Base-by-base conservation (phyloP, 352 stramenopile species). In the Pythium sukuiense region DNA sequence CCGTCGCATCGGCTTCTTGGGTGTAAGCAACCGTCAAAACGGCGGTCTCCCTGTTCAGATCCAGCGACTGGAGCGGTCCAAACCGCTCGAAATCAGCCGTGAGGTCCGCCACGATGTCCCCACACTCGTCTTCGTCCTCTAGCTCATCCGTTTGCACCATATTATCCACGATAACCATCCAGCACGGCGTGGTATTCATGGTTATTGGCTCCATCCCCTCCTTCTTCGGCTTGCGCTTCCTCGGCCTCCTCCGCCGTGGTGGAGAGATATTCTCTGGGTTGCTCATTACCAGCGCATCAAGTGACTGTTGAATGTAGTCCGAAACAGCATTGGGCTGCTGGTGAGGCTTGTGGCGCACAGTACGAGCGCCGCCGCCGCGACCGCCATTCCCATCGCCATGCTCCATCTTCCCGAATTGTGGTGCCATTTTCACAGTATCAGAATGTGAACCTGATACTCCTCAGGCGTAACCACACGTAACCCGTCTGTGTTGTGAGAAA, bases 71-170 rank as follows among this genome's bases (percentile, higher is more conserved):
- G 2, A 63, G 16, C 9, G 41, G 4, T 2, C 74, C 60, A 62
- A 70, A 61, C 0, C 63, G 69, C 14, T 9, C 45, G 29, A 79
- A 76, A 30, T 67, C 56, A 20, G 70, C 35, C 32, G 54, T 45
- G 24, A 81, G 54, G 62, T 85, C 76, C 6, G 70, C 61, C 18
- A 74, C 24, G 0, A 80, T 49, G 61, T 85, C 79, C 14, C 33
- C 59, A 13, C 65, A 74, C 63, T 88, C 77, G 35, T 88, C 77
- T 3, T 72, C 61, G 13, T 85, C 72, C 9, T 78, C 65, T 2
- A 88, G 16, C 24, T 88, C 80, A 30, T 70, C 69, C 0, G 56
- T 26, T 1, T 55, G 62, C 8, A 74, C 14, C 43, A 84, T 63
- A 0, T 70, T 70, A 9, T 53, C 14, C n/a, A 52, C 45, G 2